phyloP scores from a whole-genome alignment of 75 land plant species.

The Picea sitchensis region DNA sequence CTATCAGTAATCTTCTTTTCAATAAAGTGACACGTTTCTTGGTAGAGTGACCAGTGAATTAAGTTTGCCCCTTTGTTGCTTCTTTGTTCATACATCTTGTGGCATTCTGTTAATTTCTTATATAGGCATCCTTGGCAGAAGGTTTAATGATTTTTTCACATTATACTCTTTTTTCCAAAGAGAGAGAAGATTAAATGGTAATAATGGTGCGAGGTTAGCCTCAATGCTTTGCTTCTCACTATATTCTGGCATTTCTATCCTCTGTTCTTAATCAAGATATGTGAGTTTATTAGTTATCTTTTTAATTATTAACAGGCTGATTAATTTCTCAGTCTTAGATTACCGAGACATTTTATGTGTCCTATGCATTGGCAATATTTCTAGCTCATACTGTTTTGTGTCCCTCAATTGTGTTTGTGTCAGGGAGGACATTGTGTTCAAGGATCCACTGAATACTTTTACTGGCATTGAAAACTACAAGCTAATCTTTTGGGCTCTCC shows the following conservation, averaged over 20 bases:
- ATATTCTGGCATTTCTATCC: background rate
- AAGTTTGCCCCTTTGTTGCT: no score
- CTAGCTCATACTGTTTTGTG: background rate
- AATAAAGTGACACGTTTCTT: no score
- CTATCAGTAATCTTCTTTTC: no score
- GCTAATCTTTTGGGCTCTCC: slow-evolving; percentile 72
- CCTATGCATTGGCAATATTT: background rate
- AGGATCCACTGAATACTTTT: slow-evolving; percentile 84
- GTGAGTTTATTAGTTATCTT: background rate
- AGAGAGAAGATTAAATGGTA: no score
- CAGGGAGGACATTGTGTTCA: slow-evolving; percentile 91
- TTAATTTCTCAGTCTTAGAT: background rate
- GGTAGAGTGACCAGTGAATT: no score
- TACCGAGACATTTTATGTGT: background rate
- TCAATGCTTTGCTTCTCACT: background rate
- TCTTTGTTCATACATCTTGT: no score
- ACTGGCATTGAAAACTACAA: slow-evolving; percentile 79
- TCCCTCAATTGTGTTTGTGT: background rate
- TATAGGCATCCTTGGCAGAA: background rate
- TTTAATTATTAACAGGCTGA: background rate
- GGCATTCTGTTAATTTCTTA: background rate
- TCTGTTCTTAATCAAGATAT: background rate
- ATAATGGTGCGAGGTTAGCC: background rate
- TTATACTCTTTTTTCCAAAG: background rate
- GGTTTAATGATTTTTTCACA: background rate